Conservation (phyloP, 192 early-diverging fungal genomes). For the Mortierella hygrophila region DNA sequence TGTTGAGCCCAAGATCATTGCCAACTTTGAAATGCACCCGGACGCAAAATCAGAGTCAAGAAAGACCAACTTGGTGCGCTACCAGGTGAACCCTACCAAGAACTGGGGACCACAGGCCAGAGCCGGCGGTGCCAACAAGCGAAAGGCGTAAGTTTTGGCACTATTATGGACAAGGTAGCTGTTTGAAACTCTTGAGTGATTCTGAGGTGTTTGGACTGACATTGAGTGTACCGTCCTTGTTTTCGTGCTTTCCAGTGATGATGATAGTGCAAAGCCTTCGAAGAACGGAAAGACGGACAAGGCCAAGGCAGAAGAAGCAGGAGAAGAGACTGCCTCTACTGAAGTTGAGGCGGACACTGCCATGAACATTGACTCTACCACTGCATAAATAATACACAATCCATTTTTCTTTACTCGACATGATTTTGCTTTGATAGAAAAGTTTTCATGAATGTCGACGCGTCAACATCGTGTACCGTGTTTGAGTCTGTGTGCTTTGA, state of each 20-base stretch:
- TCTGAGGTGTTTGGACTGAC: not conserved
- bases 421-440: not conserved
- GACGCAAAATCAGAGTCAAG: conserved; percentile 82
- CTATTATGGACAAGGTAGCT: not conserved
- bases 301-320: not conserved
- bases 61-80: conserved; percentile 88
- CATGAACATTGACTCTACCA: not conserved
- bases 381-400: not conserved
- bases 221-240: no score
- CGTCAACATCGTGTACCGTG: not conserved
- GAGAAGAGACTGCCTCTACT: not conserved
- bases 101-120: conserved; percentile 98
- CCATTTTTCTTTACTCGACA: not conserved
- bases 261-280: conserved; percentile 1
- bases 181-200: not conserved
- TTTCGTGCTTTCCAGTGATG: not conserved
- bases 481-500: not conserved
- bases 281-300: conserved; percentile 12
- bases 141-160: conserved; percentile 49
- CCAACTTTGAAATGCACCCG: conserved; percentile 82
- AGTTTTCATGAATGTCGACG: not conserved
- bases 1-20: conserved; percentile 62
- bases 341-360: not conserved
- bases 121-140: conserved; percentile 64
- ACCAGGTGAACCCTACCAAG: conserved; percentile 95